Evolutionary conservation across 768 basidiomycete species (phyloP).

Genomic region (Lactifluus echinatus): DNA sequence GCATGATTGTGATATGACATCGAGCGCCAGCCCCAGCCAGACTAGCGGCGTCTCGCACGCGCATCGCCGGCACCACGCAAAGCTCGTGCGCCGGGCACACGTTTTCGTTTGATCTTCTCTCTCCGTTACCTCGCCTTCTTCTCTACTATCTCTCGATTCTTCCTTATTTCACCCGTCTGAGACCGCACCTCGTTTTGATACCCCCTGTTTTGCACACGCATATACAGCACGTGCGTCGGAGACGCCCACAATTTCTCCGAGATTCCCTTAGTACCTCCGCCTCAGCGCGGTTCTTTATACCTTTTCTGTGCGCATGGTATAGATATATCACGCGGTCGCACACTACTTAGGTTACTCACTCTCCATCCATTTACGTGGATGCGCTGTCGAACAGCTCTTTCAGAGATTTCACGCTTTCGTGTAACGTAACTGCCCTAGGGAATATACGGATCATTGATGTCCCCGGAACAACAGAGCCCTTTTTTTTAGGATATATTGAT

Average conservation of each 20-base stretch:
- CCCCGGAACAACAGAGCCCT: neutral
- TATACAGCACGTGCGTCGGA: slow-evolving; percentile 1
- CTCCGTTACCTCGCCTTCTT: neutral
- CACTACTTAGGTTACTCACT: neutral
- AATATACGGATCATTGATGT: neutral
- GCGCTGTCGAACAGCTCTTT: neutral
- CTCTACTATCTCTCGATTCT: neutral
- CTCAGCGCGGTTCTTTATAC: neutral
- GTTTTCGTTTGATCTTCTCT: neutral
- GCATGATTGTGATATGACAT: neutral
- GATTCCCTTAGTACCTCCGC: neutral
- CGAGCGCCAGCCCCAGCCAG: neutral
- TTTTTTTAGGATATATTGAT: too few species aligned
- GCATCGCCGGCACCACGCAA: neutral
- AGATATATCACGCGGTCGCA: neutral
- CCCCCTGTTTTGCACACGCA: neutral
- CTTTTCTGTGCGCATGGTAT: neutral
- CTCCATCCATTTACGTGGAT: neutral
- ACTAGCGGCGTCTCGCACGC: neutral
- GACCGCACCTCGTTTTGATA: neutral
- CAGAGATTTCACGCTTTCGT: neutral
- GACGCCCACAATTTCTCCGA: neutral
- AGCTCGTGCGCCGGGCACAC: neutral
- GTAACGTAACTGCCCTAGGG: neutral
- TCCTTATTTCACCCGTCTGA: neutral